Evolutionary conservation across 2,329 filamentous ascomycete species (phyloP).

Genomic region (Phyllosticta citriasiana): DNA sequence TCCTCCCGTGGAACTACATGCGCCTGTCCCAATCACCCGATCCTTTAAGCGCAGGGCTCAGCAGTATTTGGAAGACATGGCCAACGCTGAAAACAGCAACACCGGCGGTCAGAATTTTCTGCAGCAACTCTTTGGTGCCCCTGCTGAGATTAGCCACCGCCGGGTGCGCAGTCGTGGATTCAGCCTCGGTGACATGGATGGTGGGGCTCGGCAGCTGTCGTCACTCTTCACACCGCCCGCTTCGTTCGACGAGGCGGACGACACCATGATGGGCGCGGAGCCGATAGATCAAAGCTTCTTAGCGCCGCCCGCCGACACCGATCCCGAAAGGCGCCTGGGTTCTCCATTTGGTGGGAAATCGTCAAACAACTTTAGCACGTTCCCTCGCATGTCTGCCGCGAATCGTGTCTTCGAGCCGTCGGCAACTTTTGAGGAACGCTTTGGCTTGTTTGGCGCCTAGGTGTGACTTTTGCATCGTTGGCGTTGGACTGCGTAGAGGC

Average conservation of each 20-base stretch:
- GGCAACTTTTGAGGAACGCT: conserved; percentile 30
- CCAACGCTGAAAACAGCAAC: conserved; percentile 35
- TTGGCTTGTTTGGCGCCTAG: conserved; percentile 14
- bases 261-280: conserved; percentile 20
- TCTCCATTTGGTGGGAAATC: conserved; percentile 37
- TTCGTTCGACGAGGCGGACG: conserved; percentile 21
- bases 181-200: conserved; percentile 47
- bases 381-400: conserved; percentile 33
- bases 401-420: conserved; percentile 26
- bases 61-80: conserved; percentile 43
- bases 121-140: conserved; percentile 37
- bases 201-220: conserved; percentile 40
- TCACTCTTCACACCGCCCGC: conserved; percentile 44
- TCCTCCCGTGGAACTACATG: conserved; percentile 47
- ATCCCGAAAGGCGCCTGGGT: conserved; percentile 35
- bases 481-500: conserved; percentile 9
- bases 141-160: conserved; percentile 42
- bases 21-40: conserved; percentile 40
- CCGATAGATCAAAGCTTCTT: conserved; percentile 12
- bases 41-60: conserved; percentile 50
- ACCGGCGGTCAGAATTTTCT: conserved; percentile 24
- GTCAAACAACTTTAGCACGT: conserved; percentile 33
- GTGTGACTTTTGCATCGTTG: conserved; percentile 2
- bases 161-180: conserved; percentile 52
- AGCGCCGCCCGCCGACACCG: conserved; percentile 21